Conservation (phyloP, 2,329 filamentous ascomycete genomes). For the Epichloe amarillans region DNA sequence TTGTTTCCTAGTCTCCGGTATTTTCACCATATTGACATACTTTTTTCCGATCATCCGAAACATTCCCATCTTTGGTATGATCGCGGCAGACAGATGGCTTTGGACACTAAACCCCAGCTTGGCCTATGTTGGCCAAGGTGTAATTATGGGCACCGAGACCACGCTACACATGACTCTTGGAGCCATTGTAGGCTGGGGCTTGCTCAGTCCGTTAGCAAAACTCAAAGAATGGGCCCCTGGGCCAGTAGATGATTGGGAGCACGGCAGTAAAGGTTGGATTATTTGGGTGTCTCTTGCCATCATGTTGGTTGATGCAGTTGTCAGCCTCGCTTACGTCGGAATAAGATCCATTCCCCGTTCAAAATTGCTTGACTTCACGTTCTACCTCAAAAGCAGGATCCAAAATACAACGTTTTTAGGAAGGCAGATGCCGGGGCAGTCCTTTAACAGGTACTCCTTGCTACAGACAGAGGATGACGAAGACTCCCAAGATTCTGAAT, state of each 20-base stretch:
- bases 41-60: constrained; percentile 78
- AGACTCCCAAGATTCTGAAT: not conserved
- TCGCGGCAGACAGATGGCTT: constrained; percentile 68
- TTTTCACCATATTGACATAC: constrained; percentile 72
- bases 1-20: constrained; percentile 45
- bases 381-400: not conserved
- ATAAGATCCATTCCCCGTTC: constrained; percentile 34
- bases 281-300: constrained; percentile 94
- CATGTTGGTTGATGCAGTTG: constrained; percentile 86
- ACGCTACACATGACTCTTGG: constrained; percentile 93
- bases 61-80: constrained; percentile 71
- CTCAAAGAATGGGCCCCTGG: constrained; percentile 79
- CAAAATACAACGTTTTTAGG: not conserved
- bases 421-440: not conserved
- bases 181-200: constrained; percentile 76
- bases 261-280: constrained; percentile 94
- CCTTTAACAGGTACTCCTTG: constrained; percentile 12
- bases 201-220: constrained; percentile 84
- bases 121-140: constrained; percentile 94
- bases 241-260: constrained; percentile 75
- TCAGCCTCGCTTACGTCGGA: constrained; percentile 72
- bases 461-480: constrained; percentile 8
- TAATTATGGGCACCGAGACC: constrained; percentile 95
- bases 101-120: constrained; percentile 95
- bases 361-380: constrained; percentile 17